phyloP scores from a whole-genome alignment of 2,329 filamentous ascomycete species.

The Ceratocystis variospora region DNA sequence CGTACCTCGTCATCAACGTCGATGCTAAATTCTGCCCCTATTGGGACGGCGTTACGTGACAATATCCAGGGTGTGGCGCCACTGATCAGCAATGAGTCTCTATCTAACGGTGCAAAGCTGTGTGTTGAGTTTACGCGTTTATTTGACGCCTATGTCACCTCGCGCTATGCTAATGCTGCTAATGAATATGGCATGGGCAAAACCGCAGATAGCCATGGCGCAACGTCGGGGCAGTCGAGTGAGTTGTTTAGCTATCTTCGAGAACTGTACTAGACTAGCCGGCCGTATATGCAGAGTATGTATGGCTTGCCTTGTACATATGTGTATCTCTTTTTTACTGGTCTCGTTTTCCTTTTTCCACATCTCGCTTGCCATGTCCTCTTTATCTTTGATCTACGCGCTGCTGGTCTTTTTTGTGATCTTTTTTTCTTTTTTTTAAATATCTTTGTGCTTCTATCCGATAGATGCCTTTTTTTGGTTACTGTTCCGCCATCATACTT shows the following conservation, averaged over 20 bases:
- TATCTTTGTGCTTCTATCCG: not conserved
- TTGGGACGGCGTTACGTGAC: not conserved
- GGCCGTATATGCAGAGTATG: too few relatives aligned
- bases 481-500: not conserved
- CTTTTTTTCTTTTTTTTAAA: not conserved
- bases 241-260: constrained; percentile 16
- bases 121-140: constrained; percentile 41
- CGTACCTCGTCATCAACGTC: constrained; percentile 1
- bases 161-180: constrained; percentile 20
- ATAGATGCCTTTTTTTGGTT: not conserved
- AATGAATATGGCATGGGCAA: constrained; percentile 9
- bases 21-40: constrained; percentile 15
- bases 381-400: not conserved
- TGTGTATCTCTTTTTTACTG: too few relatives aligned
- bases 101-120: constrained; percentile 35
- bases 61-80: constrained; percentile 19
- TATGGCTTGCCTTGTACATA: too few relatives aligned
- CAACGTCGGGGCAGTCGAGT: not conserved
- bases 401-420: not conserved
- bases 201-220: constrained; percentile 2
- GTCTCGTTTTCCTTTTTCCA: not conserved
- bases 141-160: constrained; percentile 29
- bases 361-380: not conserved
- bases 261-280: constrained; percentile 10
- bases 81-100: constrained; percentile 15